Conservation (phyloP, 257 asterid genomes). For the Asclepias syriaca region DNA sequence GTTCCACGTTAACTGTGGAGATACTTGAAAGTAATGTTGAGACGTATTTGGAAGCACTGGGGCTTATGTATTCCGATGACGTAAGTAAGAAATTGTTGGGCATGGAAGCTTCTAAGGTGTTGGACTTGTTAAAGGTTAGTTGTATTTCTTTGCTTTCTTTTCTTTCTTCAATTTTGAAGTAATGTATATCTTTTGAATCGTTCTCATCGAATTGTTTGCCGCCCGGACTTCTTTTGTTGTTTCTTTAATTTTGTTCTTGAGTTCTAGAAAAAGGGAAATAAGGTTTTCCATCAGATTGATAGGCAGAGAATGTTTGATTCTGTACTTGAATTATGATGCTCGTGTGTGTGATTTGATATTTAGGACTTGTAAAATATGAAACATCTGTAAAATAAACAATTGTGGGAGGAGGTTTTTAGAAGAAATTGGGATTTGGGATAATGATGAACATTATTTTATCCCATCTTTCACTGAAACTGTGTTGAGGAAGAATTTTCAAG, state of each 20-base stretch:
- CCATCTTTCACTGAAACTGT: background rate
- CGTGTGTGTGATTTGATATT: background rate
- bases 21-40: constrained; percentile 87
- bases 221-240: background rate
- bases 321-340: background rate
- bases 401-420: background rate
- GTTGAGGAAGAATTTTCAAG: background rate
- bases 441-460: background rate
- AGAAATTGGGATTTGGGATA: background rate
- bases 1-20: constrained; percentile 55
- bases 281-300: background rate
- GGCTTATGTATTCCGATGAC: constrained; percentile 73
- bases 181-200: background rate
- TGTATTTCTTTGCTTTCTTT: background rate
- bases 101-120: constrained; percentile 58
- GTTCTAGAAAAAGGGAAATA: background rate
- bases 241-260: background rate
- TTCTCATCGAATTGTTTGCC: background rate
- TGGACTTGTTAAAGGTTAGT: constrained; percentile 70
- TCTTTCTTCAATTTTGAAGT: background rate
- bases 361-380: background rate
- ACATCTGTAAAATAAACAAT: background rate
- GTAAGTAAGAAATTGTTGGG: constrained; percentile 56
- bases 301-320: background rate
- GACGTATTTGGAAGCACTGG: constrained; percentile 70